Evolutionary conservation across 108 stramenopile genomes (phyloP), one percentile per base, ranked within the genome.

Genomic region (Hondaea fermentalgiana): DNA sequence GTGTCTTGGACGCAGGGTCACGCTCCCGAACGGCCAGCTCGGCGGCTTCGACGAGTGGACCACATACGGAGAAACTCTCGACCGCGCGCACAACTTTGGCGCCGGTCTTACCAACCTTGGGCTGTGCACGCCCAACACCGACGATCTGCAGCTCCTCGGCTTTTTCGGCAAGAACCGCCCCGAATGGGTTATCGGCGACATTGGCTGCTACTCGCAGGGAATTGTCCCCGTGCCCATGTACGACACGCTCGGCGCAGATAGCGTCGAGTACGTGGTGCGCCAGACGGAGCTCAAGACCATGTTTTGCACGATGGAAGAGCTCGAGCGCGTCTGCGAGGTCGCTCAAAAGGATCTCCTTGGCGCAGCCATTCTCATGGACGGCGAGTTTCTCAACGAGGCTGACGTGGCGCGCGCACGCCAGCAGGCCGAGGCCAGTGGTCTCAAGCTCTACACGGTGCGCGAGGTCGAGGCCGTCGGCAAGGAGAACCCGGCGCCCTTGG

Each of bases 151-250:
- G 64, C 87, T 92, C 5, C 88, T 97, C 42, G 97, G 95, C 6
- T 72, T 99, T 72, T 98, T 96, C 94, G 95, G 96, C 93, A 96
- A 94, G 89, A 99, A 99, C 87, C 96, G 96, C 60, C 92, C 96
- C 87, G 98, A 99, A 91, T 98, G 97, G 97, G 72, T 97, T 72
- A 90, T 99, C 58, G 95, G 94, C 23, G 98, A 99, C 60, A 97
- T 98, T 72, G 97, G 95, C 10, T 91, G 93, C 44, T 97, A 96
- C 89, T 89, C 93, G 49, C 58, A 96, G 57, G 93, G 94, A 57
- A 96, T 95, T 21, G 91, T 95, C 8, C 96, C 97, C 0, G 98
- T 97, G 72, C 97, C 97, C 4, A 93, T 98, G 55, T 98, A 98
- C 91, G 97, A 97, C 89, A 98, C 98, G 16, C 93, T 98, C 8